Evolutionary conservation across 2,329 filamentous ascomycete genomes (phyloP), one percentile per base, ranked within the genome.

Genomic region (Paracoccidioides lutzii): DNA sequence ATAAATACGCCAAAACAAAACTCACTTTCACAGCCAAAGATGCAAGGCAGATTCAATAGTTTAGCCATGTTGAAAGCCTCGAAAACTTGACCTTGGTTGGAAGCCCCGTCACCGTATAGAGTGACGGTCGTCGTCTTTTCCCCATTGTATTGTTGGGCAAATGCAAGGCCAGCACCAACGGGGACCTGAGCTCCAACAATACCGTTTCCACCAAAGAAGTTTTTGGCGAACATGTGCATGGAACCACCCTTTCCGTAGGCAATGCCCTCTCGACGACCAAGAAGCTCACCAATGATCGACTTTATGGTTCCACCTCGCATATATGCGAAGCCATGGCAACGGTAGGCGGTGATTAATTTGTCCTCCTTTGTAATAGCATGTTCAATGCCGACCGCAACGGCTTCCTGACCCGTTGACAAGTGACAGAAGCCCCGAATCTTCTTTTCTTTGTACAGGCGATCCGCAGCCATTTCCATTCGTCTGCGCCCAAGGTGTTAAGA

Each of bases 1-100:
- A 44, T 12, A 45, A 15, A 15, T 35, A 4, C 3, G 28, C 4
- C 7, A 45, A 44, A 43, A 33, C 12, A 33, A 58, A 55, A 82
- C 89, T 73, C 78, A 95, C 90, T 98, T 81, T 98, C 93, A 75
- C 93, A 98, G 65, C 89, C 90, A 71, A 98, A 98, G 64, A 98
- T 86, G 64, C 90, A 83, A 55, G 93, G 93, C 50, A 98, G 80
- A 66, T 93, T 90, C 93, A 93, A 98, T 64, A 98, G 84, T 82
- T 97, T 97, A 61, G 93, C 93, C 93, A 98, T 98, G 85, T 98
- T 98, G 83, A 94, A 98, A 60, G 93, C 90, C 81, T 98, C 93
- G 69, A 98, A 98, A 66, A 98, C 93, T 77, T 98, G 93, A 62
- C 93, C 93, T 80, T 98, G 93, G 81, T 98, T 98, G 80, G 86